phyloP scores from a whole-genome alignment of 805 yeast genomes.

The Isabelozyma gotoi region DNA sequence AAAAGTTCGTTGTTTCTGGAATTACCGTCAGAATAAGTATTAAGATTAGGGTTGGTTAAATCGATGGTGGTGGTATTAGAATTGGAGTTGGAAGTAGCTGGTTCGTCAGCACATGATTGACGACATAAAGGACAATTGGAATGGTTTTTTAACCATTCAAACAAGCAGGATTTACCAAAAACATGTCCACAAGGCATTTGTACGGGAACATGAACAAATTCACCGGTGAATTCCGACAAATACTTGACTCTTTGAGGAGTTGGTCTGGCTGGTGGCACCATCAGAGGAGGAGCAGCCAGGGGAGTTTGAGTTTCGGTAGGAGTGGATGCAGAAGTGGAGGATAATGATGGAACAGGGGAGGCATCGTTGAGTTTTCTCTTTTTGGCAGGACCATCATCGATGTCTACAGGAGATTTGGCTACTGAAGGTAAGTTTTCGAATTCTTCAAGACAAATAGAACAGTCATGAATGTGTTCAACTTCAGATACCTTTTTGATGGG shows the following conservation, averaged over 20 bases:
- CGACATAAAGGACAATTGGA: slow-evolving; percentile 89
- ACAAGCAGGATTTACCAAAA: slow-evolving; percentile 84
- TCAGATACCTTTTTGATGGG: slow-evolving; percentile 33
- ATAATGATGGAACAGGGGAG: not conserved
- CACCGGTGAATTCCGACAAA: slow-evolving; percentile 18
- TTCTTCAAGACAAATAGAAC: slow-evolving; percentile 67
- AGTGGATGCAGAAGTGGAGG: not conserved
- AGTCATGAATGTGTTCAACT: slow-evolving; percentile 33
- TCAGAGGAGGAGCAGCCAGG: not conserved
- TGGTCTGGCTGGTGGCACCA: not conserved
- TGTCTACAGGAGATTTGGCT: slow-evolving; percentile 1
- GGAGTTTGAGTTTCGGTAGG: not conserved
- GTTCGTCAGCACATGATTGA: slow-evolving; percentile 37
- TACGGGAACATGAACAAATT: slow-evolving; percentile 58
- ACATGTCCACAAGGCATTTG: slow-evolving; percentile 82
- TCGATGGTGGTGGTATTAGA: slow-evolving; percentile 1
- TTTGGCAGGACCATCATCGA: slow-evolving; percentile 15
- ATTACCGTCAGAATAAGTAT: not conserved
- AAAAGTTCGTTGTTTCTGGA: not conserved
- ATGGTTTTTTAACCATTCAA: slow-evolving; percentile 76
- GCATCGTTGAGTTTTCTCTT: slow-evolving; percentile 18
- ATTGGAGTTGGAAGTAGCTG: not conserved
- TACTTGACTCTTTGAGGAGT: slow-evolving; percentile 6
- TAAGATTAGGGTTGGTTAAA: not conserved
- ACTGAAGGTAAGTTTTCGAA: slow-evolving; percentile 6